Percentiles rank a stretch among this genome's conserved stretches.
Conservation (phyloP, 768 basidiomycete genomes). For the Piloderma croceum region DNA sequence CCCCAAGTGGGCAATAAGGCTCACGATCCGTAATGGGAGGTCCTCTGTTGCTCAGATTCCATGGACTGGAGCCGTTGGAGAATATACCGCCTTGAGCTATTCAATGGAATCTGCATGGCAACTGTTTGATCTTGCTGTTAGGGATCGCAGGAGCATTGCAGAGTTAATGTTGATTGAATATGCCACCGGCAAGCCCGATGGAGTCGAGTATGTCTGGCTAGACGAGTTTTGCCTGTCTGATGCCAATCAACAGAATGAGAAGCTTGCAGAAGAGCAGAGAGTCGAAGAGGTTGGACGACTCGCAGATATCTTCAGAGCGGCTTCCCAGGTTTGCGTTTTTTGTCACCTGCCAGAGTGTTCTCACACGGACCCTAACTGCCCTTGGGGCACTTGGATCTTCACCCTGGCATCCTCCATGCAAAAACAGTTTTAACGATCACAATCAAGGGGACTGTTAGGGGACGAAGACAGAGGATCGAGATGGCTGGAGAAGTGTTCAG, state of each 20-base stretch:
- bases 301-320: conserved; percentile 17
- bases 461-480: conserved; percentile 4
- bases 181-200: not conserved
- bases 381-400: conserved; percentile 15
- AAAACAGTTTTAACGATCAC: conserved; percentile 11
- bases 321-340: conserved; percentile 15
- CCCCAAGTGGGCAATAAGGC: too few relatives aligned
- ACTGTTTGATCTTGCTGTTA: too few relatives aligned
- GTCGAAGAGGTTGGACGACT: conserved; percentile 15
- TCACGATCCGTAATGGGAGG: too few relatives aligned
- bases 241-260: too few relatives aligned
- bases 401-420: conserved; percentile 18
- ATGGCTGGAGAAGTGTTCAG: conserved; percentile 2
- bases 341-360: conserved; percentile 12
- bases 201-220: not conserved
- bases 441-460: not conserved
- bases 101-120: too few relatives aligned
- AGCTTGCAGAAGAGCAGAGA: conserved; percentile 8
- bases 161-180: not conserved
- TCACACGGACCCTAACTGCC: conserved; percentile 12
- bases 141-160: not conserved
- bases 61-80: too few relatives aligned
- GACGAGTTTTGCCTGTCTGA: conserved; percentile 2
- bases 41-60: too few relatives aligned
- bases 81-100: too few relatives aligned